These are phyloP conservation scores for Gaeumannomyces sp. DNA, from an alignment of 2,329 filamentous ascomycete species.

Conservation along the genomic window DNA sequence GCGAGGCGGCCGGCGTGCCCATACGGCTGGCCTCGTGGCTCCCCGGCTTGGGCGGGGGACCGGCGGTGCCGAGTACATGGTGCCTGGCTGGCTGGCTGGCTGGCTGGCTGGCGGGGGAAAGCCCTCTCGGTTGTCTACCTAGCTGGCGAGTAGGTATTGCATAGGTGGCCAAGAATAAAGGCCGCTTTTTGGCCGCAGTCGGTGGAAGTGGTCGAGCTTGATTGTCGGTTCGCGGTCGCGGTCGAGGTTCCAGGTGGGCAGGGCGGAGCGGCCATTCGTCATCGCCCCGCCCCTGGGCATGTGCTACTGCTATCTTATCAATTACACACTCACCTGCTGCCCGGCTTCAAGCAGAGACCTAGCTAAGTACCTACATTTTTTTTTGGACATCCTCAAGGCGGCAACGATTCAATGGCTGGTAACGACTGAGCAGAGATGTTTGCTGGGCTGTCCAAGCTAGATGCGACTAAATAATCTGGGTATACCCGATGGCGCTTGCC, in stretches of 20 bases:
- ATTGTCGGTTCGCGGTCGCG: not conserved
- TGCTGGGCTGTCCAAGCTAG: not conserved
- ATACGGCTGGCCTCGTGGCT: slow-evolving; percentile 63
- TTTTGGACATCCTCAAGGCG: no score
- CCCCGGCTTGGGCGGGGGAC: slow-evolving; percentile 66
- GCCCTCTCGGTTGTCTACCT: slow-evolving; percentile 13
- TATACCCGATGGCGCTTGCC: not conserved
- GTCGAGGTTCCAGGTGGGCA: not conserved
- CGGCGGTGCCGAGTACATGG: slow-evolving; percentile 51
- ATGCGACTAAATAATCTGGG: not conserved
- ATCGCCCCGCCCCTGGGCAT: no score
- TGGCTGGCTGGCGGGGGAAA: not conserved
- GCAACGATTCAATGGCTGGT: not conserved
- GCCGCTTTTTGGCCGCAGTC: not conserved
- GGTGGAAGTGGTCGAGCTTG: not conserved
- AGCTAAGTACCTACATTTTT: no score
- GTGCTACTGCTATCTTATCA: not conserved
- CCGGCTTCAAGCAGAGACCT: no score
- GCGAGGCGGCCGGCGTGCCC: slow-evolving; percentile 51
- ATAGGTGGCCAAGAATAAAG: no score
- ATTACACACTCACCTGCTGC: not conserved
- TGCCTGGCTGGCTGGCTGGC: slow-evolving; percentile 6
- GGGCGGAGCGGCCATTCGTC: not conserved
- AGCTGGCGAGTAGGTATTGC: no score
- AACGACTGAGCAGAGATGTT: not conserved